Base-by-base conservation (phyloP, 1,139 yeast species). In the Candida smagusa region DNA sequence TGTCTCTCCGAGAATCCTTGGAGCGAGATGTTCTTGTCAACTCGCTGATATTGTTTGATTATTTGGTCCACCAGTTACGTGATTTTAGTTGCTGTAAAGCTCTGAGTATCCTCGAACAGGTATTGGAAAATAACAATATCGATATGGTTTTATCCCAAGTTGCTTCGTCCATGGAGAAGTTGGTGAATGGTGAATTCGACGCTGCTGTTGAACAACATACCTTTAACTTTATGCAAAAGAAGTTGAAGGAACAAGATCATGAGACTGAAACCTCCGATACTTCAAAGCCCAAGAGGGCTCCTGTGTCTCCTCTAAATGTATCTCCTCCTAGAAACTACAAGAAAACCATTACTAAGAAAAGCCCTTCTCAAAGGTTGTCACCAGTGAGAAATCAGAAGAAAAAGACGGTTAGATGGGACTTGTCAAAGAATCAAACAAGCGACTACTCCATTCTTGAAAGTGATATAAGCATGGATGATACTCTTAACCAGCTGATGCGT, bases 1-100 rank as follows among this genome's bases (percentile, higher is more conserved):
- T 59, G 1, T 55, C 68, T 22, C 53, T 81, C 29, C 68, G 66
- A 29, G 76, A 74, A 21, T 58, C 68, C 0, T 56, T 77, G 5
- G 80, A 79, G 36, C 68, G 65, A 36, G 81, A 81, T 31, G 66
- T 81, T 7, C 54, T 81, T 28, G 69, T 77, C 42, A 72, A 74
- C 45, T 72, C 86, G 0, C 72, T 84, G 0, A 61, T 77, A 6
- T 56, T 79, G 23, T 68, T 64, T 41, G 77, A 71, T 45, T 59
- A 65, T 38, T 50, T 71, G 33, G 52, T 68, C 2, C 54, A 58
- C 21, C 62, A 64, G 30, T 42, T 67, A 33, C 45, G 52, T 7
- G 54, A 54, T 2, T 61, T 50, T 41, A 49, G 49, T 29, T 56
- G 22, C 12, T 30, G 35, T 13, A 36, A 31, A 27, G 12, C 28